Conservation (phyloP, 1,284 basidiomycete species). For the Tilletia walkeri region DNA sequence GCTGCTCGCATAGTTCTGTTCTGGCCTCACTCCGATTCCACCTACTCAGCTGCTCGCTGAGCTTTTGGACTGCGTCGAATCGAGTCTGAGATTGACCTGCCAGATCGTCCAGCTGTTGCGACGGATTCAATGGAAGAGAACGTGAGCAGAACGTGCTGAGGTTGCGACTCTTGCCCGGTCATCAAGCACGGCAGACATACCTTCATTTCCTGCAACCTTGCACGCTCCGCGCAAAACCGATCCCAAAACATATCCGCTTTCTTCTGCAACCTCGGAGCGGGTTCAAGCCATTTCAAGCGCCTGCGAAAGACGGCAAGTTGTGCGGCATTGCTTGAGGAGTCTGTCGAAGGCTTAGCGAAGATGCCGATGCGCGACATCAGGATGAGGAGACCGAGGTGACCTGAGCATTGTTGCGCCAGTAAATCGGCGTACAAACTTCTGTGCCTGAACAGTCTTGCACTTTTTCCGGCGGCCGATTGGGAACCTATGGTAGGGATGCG, state of each 20-base stretch:
- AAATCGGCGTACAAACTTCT: neutral
- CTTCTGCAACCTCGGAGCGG: neutral
- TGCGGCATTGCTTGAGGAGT: neutral
- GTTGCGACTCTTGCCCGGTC: neutral
- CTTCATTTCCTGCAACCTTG: neutral
- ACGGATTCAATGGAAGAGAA: neutral
- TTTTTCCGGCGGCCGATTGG: neutral
- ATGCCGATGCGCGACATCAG: neutral
- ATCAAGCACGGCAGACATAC: neutral
- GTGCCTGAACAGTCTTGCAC: conserved; percentile 8
- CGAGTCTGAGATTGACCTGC: neutral
- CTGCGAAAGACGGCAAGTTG: neutral
- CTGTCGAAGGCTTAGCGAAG: neutral
- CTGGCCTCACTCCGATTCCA: neutral
- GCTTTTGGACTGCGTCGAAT: neutral
- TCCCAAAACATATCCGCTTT: conserved; percentile 13
- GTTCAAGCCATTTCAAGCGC: conserved; percentile 6
- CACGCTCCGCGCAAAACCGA: conserved; percentile 5
- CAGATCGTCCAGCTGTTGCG: neutral
- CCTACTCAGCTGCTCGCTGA: neutral
- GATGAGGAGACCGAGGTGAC: neutral
- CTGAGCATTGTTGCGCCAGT: neutral
- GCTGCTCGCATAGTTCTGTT: conserved; percentile 7
- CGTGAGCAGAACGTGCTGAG: neutral
- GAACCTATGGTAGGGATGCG: neutral